These are phyloP conservation scores for Phytophthora colocasiae DNA, from an alignment of 352 stramenopile genomes.

Conservation along the genomic window DNA sequence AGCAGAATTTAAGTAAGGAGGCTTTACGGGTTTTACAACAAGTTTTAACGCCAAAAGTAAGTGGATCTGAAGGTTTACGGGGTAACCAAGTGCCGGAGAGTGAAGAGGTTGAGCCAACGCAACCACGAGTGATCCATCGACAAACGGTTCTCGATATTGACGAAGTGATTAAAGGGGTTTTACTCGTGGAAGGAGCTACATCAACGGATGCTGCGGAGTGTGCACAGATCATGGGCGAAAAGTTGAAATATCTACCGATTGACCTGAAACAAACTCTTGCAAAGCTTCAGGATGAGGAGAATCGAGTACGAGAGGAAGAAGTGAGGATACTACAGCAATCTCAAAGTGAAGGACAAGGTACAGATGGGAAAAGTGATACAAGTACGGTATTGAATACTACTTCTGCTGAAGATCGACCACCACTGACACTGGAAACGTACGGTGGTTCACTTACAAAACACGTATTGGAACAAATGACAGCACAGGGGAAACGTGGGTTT, in stretches of 20 bases:
- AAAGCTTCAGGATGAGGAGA: conserved; percentile 31
- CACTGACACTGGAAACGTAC: conserved; percentile 28
- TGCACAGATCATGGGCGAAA: conserved; percentile 43
- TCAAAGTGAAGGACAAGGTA: conserved; percentile 21
- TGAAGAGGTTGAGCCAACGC: conserved; percentile 7
- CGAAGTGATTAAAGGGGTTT: conserved; percentile 55
- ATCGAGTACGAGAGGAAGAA: conserved; percentile 20
- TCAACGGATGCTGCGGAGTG: conserved; percentile 47
- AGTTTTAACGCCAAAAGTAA: conserved; percentile 23
- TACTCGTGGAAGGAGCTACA: conserved; percentile 51
- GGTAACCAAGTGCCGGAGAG: conserved; percentile 18
- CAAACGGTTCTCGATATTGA: conserved; percentile 44
- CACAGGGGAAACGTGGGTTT: conserved; percentile 40
- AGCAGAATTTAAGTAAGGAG: conserved; percentile 70
- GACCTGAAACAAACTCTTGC: conserved; percentile 43
- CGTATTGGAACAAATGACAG: conserved; percentile 19
- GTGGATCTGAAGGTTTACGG: neutral
- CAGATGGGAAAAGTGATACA: conserved; percentile 16
- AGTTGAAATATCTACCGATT: conserved; percentile 55
- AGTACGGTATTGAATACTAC: neutral
- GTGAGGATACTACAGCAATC: conserved; percentile 12
- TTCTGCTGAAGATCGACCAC: conserved; percentile 4
- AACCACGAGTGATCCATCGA: conserved; percentile 24
- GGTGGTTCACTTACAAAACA: conserved; percentile 20
- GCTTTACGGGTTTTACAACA: conserved; percentile 41